Evolutionary conservation across 164 flowering plant species (phyloP), one percentile per base, ranked within the genome.

Genomic region (Vitis amurensis): DNA sequence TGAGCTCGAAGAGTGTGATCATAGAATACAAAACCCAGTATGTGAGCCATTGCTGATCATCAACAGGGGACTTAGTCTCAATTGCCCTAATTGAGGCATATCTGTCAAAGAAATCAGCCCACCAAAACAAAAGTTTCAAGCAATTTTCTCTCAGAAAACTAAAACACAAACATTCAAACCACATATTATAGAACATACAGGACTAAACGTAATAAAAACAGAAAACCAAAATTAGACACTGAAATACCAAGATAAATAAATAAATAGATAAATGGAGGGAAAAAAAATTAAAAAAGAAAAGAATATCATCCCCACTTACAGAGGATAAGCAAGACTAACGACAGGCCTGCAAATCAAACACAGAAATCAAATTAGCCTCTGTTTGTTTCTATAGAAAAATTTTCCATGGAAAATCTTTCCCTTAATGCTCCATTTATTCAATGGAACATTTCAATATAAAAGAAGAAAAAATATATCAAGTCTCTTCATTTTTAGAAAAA

Each of bases 21-120:
- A 94, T 69, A 29, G 98, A 94, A 76, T 91, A 83, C 9, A 89
- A 86, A 71, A 89, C 82, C 97, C 94, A 91, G 68, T 91, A 89
- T 3, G 92, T 94, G 6, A 94, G 91, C 98, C 97, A 94, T 70
- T 94, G 98, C 66, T 80, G 91, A 81, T 92, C 94, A 69, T 94
- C 97, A 1, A 70, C 67, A 47, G 68, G 84, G 27, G 97, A 90
- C 72, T 82, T 84, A 9, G 83, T 88, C 81, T 94, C 98, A 68
- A 94, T 92, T 49, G 97, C 98, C 71, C 82, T 83, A 51, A 94
- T 69, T 51, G 98, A 94, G 48, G 94, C 94, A 81, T 92, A 93
- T 52, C 98, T 93, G 82, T 31, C 50, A 59, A 59, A 74, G 1
- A 64, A 68, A 15, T 61, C 48, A 71, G 58, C 16, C n/a, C 1